These are phyloP conservation scores for Eucalyptus cladocalyx DNA, from an alignment of 345 rosid genomes.

Conservation along the genomic window DNA sequence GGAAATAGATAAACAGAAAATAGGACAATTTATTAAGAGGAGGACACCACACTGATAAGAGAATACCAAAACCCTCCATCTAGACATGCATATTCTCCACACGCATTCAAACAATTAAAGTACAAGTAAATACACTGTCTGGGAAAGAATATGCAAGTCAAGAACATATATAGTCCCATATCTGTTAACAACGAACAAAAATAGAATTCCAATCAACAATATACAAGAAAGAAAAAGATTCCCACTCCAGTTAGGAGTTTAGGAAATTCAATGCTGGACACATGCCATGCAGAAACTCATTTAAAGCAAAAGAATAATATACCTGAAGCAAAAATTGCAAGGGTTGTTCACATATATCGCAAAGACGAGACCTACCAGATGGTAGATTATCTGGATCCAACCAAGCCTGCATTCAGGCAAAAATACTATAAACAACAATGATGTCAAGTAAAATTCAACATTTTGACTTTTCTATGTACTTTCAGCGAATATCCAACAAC, in stretches of 20 bases:
- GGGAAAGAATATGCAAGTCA: background rate
- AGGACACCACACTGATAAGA: background rate
- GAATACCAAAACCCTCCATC: background rate
- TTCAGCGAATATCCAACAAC: background rate
- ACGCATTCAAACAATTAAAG: background rate
- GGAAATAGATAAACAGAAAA: background rate
- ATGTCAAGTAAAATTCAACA: background rate
- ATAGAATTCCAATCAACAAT: background rate
- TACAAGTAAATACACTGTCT: background rate
- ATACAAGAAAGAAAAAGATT: background rate
- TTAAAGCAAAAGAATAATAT: background rate
- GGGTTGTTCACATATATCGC: slow-evolving; percentile 81
- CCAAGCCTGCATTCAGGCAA: slow-evolving; percentile 53
- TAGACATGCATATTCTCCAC: background rate
- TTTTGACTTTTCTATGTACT: background rate
- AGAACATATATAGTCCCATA: background rate
- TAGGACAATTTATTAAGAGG: background rate
- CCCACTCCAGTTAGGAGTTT: background rate
- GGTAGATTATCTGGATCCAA: slow-evolving; percentile 81
- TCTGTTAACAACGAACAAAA: background rate
- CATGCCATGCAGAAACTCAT: background rate
- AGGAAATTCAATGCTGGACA: background rate
- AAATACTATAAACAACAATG: background rate
- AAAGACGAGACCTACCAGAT: slow-evolving; percentile 39
- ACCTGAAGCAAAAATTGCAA: slow-evolving; percentile 87